Base-by-base conservation (phyloP, 768 basidiomycete genomes). In the Neoboletus subvelutipes region DNA sequence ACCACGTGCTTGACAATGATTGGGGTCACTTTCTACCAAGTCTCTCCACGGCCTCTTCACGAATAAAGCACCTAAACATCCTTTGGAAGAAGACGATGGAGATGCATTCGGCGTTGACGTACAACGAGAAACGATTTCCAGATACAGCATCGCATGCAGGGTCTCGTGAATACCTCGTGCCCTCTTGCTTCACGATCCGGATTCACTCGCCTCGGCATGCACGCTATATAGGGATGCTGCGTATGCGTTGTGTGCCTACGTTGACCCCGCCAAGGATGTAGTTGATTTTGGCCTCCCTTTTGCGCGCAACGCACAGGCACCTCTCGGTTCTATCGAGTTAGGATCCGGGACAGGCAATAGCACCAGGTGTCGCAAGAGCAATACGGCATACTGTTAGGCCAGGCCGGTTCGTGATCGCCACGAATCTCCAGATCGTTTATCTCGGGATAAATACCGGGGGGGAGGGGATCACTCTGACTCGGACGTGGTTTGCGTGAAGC, bases 141-240 rank as follows among this genome's bases (percentile, higher is more conserved):
- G 75, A 61, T 92, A 87, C 68, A 88, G 90, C 8, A 92, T 93
- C 52, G 90, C 90, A 9, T 89, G 89, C 24, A 77, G 88, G 70
- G 83, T 94, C 45, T 93, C 90, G 92, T 89, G 76, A 75, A 65
- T 64, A 58, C 55, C 54, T 50, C 42, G 55, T 51, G 45, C 18
- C 45, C 36, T 53, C 28, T 58, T 64, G 50, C 45, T 63, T 55
- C 45, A 55, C 42, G n/a, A 29, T 41, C 45, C 8, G 31, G 34
- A 42, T 42, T 42, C 45, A 53, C 54, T 6, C 18, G 15, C 26
- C 39, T 49, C 17, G 10, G 50, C 42, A 45, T 18, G 18, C 55
- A 42, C 58, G 36, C 54, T 40, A 40, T 22, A 51, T 66, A 90
- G 88, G 90, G 89, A 92, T 72, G 85, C 88, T 22, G 83, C 87